A percentile compares a stretch with the other conserved stretches of the same genome.
Evolutionary conservation across 2,329 filamentous ascomycete species (phyloP).

Genomic region (Penicillium sclerotiorum): DNA sequence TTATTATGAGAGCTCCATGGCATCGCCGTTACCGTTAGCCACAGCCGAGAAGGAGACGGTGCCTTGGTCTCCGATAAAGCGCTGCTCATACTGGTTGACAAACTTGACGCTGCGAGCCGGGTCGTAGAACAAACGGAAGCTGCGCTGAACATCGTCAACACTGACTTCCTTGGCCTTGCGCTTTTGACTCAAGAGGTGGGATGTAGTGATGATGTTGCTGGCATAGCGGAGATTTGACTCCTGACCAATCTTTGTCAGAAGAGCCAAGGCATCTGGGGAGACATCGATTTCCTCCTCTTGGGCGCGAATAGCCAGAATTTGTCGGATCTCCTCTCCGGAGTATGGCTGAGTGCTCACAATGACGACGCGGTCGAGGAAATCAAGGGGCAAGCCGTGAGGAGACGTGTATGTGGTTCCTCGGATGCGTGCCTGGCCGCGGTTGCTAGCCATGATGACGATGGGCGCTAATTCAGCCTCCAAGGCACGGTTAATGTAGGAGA

Average conservation of each 20-base stretch:
- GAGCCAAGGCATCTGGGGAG: constrained; percentile 82
- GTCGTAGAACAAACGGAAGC: constrained; percentile 93
- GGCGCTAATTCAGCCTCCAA: constrained; percentile 93
- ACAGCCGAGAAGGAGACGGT: constrained; percentile 68
- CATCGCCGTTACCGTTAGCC: constrained; percentile 60
- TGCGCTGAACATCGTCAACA: constrained; percentile 87
- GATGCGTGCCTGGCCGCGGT: constrained; percentile 87
- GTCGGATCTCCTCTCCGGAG: constrained; percentile 77
- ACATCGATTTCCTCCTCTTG: constrained; percentile 96
- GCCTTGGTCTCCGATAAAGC: constrained; percentile 86
- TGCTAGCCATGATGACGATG: constrained; percentile 99
- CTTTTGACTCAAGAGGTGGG: constrained; percentile 84
- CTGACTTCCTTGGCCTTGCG: constrained; percentile 80
- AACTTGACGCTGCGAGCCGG: constrained; percentile 85
- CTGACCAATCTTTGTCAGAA: constrained; percentile 93
- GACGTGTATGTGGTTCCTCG: constrained; percentile 91
- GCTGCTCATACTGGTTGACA: constrained; percentile 85
- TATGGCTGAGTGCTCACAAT: constrained; percentile 95
- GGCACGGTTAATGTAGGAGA: constrained; percentile 96
- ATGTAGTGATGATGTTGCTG: constrained; percentile 97
- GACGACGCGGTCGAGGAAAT: constrained; percentile 93
- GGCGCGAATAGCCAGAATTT: constrained; percentile 89
- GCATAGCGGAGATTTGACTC: constrained; percentile 92
- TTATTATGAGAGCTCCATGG: constrained; percentile 67
- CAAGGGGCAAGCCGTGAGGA: constrained; percentile 89